Evolutionary conservation across 2,329 filamentous ascomycete genomes (phyloP).

Genomic region (Cercospora berteroae): DNA sequence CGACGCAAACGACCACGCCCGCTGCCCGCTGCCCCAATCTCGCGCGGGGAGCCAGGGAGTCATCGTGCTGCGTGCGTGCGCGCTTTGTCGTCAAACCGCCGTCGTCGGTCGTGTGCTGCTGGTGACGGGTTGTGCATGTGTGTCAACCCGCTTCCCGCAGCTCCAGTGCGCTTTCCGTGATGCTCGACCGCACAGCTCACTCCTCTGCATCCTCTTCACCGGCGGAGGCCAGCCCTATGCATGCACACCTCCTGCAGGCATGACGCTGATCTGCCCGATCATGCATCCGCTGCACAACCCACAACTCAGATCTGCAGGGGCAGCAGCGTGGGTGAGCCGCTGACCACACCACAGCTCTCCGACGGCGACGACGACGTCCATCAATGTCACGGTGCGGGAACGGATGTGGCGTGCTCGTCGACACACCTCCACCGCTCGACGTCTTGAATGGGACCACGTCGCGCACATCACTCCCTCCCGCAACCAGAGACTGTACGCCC

Average conservation of each 20-base stretch:
- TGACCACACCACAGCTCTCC: not conserved
- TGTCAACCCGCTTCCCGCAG: not conserved
- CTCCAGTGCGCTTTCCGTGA: not conserved
- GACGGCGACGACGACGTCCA: not conserved
- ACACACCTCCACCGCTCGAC: not conserved
- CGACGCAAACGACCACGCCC: not conserved
- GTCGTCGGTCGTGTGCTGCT: not conserved
- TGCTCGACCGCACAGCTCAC: not conserved
- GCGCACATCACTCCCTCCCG: not conserved
- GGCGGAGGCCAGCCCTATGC: not conserved
- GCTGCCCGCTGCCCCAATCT: not conserved
- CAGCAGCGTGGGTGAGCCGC: not conserved
- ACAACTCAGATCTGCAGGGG: slow-evolving; percentile 1
- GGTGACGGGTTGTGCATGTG: not conserved
- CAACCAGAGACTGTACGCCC: not conserved
- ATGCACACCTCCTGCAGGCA: slow-evolving; percentile 3
- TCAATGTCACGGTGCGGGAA: not conserved
- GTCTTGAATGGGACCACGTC: not conserved
- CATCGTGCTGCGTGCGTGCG: not conserved
- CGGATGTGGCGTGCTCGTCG: not conserved
- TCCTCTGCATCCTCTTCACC: not conserved
- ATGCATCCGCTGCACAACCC: not conserved
- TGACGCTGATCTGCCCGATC: not conserved
- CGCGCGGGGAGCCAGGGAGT: not conserved
- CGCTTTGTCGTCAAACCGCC: not conserved